These are phyloP conservation scores for Atalantia buxifolia DNA, from an alignment of 345 rosid genomes.

Conservation along the genomic window DNA sequence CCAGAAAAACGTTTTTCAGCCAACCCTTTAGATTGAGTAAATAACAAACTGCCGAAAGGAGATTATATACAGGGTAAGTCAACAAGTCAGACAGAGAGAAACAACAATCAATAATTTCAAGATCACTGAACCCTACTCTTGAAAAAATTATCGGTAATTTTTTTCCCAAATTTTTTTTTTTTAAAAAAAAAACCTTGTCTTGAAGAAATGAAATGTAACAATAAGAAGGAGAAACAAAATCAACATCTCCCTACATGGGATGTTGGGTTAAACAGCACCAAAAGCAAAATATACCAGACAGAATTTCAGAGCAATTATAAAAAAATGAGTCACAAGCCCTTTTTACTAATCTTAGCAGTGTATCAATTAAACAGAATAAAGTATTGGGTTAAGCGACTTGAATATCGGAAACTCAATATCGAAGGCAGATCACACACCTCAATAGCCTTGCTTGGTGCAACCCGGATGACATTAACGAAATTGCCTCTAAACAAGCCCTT, in stretches of 20 bases:
- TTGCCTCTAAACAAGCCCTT: conserved; percentile 62
- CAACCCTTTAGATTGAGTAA: not conserved
- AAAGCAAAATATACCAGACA: not conserved
- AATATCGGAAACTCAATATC: not conserved
- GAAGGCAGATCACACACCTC: conserved; percentile 35
- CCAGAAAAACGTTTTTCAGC: not conserved
- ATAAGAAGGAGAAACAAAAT: not conserved
- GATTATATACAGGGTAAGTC: not conserved
- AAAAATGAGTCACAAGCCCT: not conserved
- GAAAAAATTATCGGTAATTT: no score
- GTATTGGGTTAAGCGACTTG: not conserved
- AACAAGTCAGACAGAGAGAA: not conserved
- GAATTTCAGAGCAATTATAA: not conserved
- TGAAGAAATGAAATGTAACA: not conserved
- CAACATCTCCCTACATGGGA: not conserved
- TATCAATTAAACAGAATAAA: not conserved
- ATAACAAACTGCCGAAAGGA: not conserved
- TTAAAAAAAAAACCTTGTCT: not conserved
- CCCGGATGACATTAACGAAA: conserved; percentile 61
- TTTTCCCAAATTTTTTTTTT: no score
- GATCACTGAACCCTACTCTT: not conserved
- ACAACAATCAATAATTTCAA: not conserved
- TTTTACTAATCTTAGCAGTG: not conserved
- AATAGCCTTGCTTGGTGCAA: conserved; percentile 64
- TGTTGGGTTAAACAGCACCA: not conserved